Evolutionary conservation across 2,329 filamentous ascomycete genomes (phyloP).

Genomic region (Verruconis gallopava): DNA sequence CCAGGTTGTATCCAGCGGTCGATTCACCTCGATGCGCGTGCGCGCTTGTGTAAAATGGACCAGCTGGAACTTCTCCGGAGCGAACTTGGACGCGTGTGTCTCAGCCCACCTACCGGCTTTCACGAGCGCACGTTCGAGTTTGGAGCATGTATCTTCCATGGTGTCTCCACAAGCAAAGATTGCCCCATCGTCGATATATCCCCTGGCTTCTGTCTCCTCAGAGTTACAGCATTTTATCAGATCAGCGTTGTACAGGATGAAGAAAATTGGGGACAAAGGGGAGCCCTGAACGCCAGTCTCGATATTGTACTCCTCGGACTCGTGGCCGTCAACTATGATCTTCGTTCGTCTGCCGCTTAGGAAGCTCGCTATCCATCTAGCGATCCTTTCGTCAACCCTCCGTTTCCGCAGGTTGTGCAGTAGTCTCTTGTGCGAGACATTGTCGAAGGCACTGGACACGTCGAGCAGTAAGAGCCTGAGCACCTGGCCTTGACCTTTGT

Average conservation of each 20-base stretch:
- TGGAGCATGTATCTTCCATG: conserved; percentile 14
- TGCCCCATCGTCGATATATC: conserved; percentile 18
- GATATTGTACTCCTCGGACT: conserved; percentile 8
- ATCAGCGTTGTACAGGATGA: no score
- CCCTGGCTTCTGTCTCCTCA: conserved; percentile 4
- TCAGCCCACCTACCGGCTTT: conserved; percentile 16
- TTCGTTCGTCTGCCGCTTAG: no score
- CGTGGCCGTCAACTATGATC: conserved; percentile 13
- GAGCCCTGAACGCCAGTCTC: conserved; percentile 13
- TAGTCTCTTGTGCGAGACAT: no score
- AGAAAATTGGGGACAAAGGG: conserved; percentile 18
- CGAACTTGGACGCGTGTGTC: conserved; percentile 19
- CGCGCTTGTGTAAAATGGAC: conserved; percentile 16
- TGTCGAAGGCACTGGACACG: no score
- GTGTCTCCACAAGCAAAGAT: no score
- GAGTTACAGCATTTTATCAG: no score
- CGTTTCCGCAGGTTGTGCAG: no score
- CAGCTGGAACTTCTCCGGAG: no score
- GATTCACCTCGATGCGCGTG: conserved; percentile 1
- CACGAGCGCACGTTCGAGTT: conserved; percentile 12
- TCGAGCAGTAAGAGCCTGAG: no score
- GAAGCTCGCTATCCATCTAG: no score
- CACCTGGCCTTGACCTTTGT: no score
- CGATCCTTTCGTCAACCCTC: no score
- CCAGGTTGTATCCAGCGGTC: conserved; percentile 11